phyloP scores from a whole-genome alignment of 2,329 filamentous ascomycete species.

The Dactylellina cionopaga region DNA sequence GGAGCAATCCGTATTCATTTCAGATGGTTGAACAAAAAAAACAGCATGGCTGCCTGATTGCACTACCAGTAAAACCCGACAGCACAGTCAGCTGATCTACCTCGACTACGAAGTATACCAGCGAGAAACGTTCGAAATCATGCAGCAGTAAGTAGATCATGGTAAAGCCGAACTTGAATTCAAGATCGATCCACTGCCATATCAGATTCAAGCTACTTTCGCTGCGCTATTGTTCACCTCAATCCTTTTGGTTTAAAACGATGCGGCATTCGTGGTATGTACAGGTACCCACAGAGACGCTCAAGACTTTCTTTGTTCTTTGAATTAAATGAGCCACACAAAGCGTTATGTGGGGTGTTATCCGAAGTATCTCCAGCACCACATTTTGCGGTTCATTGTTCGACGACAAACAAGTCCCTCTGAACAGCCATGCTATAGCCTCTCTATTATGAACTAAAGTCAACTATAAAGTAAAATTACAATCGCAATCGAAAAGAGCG shows the following conservation, averaged over 20 bases:
- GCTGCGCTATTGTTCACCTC: no score
- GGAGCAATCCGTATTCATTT: conserved; percentile 49
- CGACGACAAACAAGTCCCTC: conserved; percentile 2
- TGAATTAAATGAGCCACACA: conserved; percentile 14
- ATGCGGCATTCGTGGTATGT: no score
- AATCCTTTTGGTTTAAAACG: no score
- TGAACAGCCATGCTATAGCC: conserved; percentile 24
- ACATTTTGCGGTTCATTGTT: conserved; percentile 38
- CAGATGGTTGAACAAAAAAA: conserved; percentile 42
- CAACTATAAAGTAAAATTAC: conserved; percentile 15
- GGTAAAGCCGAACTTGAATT: neutral
- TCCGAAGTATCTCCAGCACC: no score
- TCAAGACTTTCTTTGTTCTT: no score
- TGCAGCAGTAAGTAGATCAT: conserved; percentile 1
- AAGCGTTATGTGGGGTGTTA: conserved; percentile 1
- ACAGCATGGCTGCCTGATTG: conserved; percentile 42
- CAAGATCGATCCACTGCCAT: neutral
- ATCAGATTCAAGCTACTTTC: neutral
- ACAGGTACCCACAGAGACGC: no score
- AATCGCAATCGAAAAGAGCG: conserved; percentile 26
- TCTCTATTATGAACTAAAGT: conserved; percentile 25
- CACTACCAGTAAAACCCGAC: conserved; percentile 23
- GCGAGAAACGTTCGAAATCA: no score
- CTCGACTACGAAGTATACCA: neutral
- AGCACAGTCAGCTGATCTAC: conserved; percentile 40